Evolutionary conservation across 2,329 filamentous ascomycete genomes (phyloP).

Genomic region (Macrophomina phaseolina): DNA sequence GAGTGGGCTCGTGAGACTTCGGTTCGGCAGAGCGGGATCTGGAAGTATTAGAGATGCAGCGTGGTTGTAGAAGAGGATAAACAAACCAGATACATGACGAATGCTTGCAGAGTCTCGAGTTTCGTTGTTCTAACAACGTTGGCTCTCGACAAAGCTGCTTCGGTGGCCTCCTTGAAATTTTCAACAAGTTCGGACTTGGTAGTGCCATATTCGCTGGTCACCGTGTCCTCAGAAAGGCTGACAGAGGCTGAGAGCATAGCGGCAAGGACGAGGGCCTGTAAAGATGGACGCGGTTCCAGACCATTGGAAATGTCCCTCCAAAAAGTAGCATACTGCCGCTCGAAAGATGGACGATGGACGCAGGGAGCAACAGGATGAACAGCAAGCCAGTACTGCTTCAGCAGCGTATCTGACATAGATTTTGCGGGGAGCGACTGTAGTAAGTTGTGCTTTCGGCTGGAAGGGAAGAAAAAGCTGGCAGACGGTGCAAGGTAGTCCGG

Average conservation of each 20-base stretch:
- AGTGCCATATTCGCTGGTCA: conserved; percentile 61
- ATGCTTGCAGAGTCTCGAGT: conserved; percentile 76
- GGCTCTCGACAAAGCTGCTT: conserved; percentile 70
- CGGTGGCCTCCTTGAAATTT: conserved; percentile 69
- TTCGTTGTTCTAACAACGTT: conserved; percentile 74
- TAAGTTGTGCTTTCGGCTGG: conserved; percentile 49
- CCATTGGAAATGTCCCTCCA: conserved; percentile 66
- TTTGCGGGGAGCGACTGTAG: conserved; percentile 67
- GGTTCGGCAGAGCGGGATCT: conserved; percentile 73
- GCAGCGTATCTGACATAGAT: conserved; percentile 63
- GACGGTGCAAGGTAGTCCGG: conserved; percentile 71
- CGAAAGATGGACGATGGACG: conserved; percentile 71
- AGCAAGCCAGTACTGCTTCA: conserved; percentile 69
- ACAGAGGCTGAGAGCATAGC: conserved; percentile 72
- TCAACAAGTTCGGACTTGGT: conserved; percentile 64
- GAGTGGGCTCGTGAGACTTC: conserved; percentile 77
- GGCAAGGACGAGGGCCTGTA: conserved; percentile 73
- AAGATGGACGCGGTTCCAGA: conserved; percentile 66
- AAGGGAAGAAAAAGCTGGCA: conserved; percentile 69
- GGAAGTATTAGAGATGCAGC: not conserved
- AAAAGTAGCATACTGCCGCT: conserved; percentile 68
- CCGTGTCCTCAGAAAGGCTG: conserved; percentile 64
- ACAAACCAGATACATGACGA: conserved; percentile 75
- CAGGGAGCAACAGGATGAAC: conserved; percentile 73
- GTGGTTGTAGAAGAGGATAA: too few species aligned